A percentile compares a stretch with the other conserved stretches of the same genome.
Conservation (phyloP, 768 basidiomycete species). For the Astraeus odoratus region DNA sequence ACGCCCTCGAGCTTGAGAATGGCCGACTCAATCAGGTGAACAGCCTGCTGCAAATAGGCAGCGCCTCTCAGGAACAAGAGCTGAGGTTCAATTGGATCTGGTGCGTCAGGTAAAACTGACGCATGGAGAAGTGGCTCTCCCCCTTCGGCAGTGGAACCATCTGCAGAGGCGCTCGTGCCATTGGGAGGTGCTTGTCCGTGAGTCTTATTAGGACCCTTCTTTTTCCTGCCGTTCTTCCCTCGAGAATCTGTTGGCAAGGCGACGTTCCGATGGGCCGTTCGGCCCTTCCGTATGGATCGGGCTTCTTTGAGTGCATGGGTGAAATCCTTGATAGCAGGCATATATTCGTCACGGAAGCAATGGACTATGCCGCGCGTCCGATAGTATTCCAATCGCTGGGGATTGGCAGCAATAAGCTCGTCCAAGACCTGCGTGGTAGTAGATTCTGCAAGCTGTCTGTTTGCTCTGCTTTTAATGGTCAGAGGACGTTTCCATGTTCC, state of each 20-base stretch:
- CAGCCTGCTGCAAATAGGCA: constrained; percentile 74
- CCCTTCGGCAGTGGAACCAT: constrained; percentile 36
- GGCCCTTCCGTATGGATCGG: constrained; percentile 61
- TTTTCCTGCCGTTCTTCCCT: constrained; percentile 48
- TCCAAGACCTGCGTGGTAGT: constrained; percentile 75
- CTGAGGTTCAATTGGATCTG: constrained; percentile 84
- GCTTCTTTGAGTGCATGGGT: constrained; percentile 77
- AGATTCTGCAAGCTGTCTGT: constrained; percentile 78
- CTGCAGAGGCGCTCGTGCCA: constrained; percentile 49
- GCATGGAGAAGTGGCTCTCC: constrained; percentile 57
- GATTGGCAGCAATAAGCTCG: constrained; percentile 64
- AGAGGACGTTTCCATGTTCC: constrained; percentile 6
- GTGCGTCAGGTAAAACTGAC: constrained; percentile 68
- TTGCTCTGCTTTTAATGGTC: constrained; percentile 16
- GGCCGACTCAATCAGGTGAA: constrained; percentile 66
- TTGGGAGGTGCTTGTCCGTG: constrained; percentile 64
- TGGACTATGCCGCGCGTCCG: constrained; percentile 89
- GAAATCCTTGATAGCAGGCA: constrained; percentile 69
- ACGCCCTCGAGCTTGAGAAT: constrained; percentile 68
- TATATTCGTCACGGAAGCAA: constrained; percentile 81
- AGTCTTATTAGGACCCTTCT: constrained; percentile 39
- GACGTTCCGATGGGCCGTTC: constrained; percentile 44
- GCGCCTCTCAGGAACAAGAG: constrained; percentile 78
- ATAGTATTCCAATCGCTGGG: constrained; percentile 77
- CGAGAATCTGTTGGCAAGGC: constrained; percentile 30